A percentile compares a stretch with the other conserved stretches of the same genome.
Evolutionary conservation across 768 basidiomycete genomes (phyloP).

Genomic region (Leccinellum rugosiceps): DNA sequence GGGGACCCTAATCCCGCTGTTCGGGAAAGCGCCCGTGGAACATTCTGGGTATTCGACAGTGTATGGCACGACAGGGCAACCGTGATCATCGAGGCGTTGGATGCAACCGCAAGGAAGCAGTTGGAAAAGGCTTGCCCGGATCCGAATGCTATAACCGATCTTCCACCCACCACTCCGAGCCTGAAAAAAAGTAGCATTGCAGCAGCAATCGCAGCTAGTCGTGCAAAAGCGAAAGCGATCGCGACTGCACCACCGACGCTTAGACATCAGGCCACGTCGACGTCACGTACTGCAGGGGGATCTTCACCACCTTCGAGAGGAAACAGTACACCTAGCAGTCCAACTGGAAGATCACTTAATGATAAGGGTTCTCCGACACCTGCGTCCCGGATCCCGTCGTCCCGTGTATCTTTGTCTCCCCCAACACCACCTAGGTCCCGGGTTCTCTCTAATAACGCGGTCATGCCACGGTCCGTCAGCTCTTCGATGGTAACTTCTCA

Average conservation of each 20-base stretch:
- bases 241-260: slow-evolving; percentile 78
- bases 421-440: slow-evolving; percentile 42
- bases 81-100: slow-evolving; percentile 62
- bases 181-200: slow-evolving; percentile 80
- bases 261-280: slow-evolving; percentile 79
- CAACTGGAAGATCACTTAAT: slow-evolving; percentile 40
- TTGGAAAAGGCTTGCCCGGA: slow-evolving; percentile 83
- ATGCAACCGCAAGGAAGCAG: slow-evolving; percentile 69
- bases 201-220: slow-evolving; percentile 85
- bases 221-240: slow-evolving; percentile 83
- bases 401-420: slow-evolving; percentile 47
- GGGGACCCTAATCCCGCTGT: slow-evolving; percentile 79
- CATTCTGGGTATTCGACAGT: slow-evolving; percentile 78
- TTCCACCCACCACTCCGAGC: slow-evolving; percentile 51
- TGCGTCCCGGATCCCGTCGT: slow-evolving; percentile 44
- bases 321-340: slow-evolving; percentile 40
- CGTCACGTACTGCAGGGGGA: slow-evolving; percentile 49
- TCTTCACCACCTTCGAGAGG: slow-evolving; percentile 41
- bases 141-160: slow-evolving; percentile 38
- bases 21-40: slow-evolving; percentile 62
- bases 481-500: slow-evolving; percentile 32
- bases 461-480: slow-evolving; percentile 45
- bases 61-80: slow-evolving; percentile 74
- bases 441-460: slow-evolving; percentile 36
- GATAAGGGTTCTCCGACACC: slow-evolving; percentile 37